phyloP scores from a whole-genome alignment of 2,329 filamentous ascomycete species.

The Monilinia aucupariae region DNA sequence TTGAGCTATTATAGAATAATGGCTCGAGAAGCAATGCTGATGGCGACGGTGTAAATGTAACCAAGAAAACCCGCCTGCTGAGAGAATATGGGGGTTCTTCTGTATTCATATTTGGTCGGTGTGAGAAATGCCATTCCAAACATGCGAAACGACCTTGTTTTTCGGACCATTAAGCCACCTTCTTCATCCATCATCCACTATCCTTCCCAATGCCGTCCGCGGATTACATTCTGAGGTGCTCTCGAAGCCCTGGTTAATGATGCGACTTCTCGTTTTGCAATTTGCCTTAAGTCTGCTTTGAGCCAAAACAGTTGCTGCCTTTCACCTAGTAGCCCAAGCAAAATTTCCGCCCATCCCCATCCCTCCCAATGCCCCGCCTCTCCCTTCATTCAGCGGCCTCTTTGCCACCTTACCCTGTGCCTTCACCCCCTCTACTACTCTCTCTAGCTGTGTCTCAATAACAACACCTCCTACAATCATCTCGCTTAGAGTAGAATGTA shows the following conservation, averaged over 20 bases:
- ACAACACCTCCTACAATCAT: conserved; percentile 96
- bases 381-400: conserved; percentile 67
- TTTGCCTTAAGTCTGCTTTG: neutral
- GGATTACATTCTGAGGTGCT: neutral
- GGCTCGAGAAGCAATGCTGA: neutral
- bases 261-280: neutral
- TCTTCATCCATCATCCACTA: neutral
- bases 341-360: conserved; percentile 33
- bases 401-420: conserved; percentile 73
- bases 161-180: neutral
- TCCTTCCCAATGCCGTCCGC: neutral
- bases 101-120: neutral
- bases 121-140: neutral
- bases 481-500: conserved; percentile 85
- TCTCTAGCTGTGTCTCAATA: conserved; percentile 83
- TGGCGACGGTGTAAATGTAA: neutral
- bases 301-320: neutral
- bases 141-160: neutral
- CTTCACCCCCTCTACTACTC: conserved; percentile 79
- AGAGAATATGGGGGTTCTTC: neutral
- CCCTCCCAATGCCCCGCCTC: conserved; percentile 43
- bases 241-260: neutral
- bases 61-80: neutral
- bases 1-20: neutral
- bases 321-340: conserved; percentile 35